Evolutionary conservation across 2,329 filamentous ascomycete species (phyloP).

Genomic region (Calonectria pauciramosa): DNA sequence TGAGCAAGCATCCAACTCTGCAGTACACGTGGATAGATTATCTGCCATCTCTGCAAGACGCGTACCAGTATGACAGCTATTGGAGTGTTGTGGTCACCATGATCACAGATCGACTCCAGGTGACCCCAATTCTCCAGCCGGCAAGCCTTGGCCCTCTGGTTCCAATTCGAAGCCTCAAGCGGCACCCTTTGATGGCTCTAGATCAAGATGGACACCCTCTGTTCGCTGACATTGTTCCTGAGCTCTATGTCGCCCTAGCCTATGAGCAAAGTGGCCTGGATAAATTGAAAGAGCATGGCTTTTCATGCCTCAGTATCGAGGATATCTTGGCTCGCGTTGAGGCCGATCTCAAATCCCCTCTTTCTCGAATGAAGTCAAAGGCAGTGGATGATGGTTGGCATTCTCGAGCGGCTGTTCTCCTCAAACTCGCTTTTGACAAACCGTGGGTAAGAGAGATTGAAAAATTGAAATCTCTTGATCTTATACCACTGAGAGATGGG

Average conservation of each 20-base stretch:
- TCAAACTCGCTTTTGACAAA: not conserved
- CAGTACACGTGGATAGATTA: constrained; percentile 5
- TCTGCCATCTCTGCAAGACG: constrained; percentile 22
- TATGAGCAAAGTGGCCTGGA: constrained; percentile 25
- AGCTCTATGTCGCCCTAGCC: constrained; percentile 37
- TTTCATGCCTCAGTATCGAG: not conserved
- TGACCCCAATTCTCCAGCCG: constrained; percentile 23
- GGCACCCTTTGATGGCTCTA: not conserved
- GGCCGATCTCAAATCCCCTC: constrained; percentile 13
- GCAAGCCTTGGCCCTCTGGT: constrained; percentile 13
- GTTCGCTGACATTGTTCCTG: constrained; percentile 29
- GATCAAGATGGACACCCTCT: constrained; percentile 35
- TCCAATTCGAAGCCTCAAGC: constrained; percentile 25
- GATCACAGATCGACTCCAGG: constrained; percentile 38
- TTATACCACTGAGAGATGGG: constrained; percentile 33
- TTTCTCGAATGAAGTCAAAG: constrained; percentile 32
- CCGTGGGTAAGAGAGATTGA: not conserved
- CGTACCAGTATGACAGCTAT: constrained; percentile 43
- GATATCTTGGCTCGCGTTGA: constrained; percentile 24
- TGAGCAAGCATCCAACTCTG: not conserved
- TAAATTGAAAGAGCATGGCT: not conserved
- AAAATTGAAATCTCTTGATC: constrained; percentile 2
- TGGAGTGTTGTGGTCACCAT: constrained; percentile 44
- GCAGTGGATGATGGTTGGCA: constrained; percentile 30
- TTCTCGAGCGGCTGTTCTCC: constrained; percentile 27